These are phyloP conservation scores for Closterium sp. DNA, from an alignment of 139 green algal species.

Conservation along the genomic window DNA sequence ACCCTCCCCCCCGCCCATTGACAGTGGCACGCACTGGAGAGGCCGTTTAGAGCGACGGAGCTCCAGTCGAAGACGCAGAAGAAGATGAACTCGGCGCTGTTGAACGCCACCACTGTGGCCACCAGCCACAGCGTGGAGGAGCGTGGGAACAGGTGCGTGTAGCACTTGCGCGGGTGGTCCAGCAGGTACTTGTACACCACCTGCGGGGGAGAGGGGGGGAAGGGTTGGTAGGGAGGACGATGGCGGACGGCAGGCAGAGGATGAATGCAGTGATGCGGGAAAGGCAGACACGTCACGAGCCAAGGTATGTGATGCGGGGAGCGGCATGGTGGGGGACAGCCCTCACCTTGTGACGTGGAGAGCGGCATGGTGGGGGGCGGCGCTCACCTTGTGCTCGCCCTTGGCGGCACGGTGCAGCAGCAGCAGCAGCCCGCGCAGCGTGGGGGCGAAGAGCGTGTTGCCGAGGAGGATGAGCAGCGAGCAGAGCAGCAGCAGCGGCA, in stretches of 20 bases:
- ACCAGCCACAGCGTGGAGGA: slow-evolving; percentile 34
- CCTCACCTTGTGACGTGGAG: too few species aligned
- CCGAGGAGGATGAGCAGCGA: slow-evolving; percentile 34
- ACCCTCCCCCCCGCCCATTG: not conserved
- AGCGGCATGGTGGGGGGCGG: too few species aligned
- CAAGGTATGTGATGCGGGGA: too few species aligned
- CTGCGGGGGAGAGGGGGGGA: not conserved
- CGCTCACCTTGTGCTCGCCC: not conserved
- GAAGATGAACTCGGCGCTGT: slow-evolving; percentile 36
- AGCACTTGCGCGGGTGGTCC: slow-evolving; percentile 45
- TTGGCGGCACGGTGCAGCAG: slow-evolving; percentile 1
- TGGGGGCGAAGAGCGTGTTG: slow-evolving; percentile 43
- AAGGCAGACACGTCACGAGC: too few species aligned
- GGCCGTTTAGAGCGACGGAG: slow-evolving; percentile 3
- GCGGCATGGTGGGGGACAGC: too few species aligned
- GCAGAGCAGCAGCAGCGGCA: slow-evolving; percentile 4
- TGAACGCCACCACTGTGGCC: slow-evolving; percentile 35
- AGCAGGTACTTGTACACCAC: slow-evolving; percentile 44
- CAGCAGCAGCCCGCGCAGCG: slow-evolving; percentile 30
- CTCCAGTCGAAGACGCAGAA: slow-evolving; percentile 46
- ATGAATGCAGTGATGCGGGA: too few species aligned
- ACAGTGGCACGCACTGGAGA: slow-evolving; percentile 1
- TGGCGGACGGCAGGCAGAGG: too few species aligned
- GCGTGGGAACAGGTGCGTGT: slow-evolving; percentile 43
- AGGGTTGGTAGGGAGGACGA: not conserved